A percentile compares a stretch with the other conserved stretches of the same genome.
Evolutionary conservation across 805 yeast species (phyloP).

Genomic region (Wickerhamomyces mucosus): DNA sequence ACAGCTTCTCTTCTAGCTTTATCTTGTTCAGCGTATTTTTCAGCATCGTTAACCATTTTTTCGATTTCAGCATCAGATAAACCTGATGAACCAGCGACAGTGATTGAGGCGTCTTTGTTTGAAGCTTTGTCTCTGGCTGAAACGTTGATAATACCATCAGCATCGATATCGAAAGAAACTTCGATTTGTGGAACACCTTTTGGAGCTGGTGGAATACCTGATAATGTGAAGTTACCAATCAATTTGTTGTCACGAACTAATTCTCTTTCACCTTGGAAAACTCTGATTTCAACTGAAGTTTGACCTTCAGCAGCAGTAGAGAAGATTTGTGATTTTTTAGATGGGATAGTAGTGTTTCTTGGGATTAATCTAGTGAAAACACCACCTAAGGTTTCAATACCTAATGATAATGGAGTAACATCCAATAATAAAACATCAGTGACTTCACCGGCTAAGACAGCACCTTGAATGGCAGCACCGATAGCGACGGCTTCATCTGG

Average conservation of each 20-base stretch:
- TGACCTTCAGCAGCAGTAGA: conserved; percentile 81
- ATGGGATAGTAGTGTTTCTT: conserved; percentile 68
- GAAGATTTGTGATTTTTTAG: conserved; percentile 61
- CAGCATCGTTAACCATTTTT: conserved; percentile 52
- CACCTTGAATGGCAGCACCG: conserved; percentile 89
- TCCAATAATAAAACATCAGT: conserved; percentile 71
- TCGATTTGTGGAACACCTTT: conserved; percentile 76
- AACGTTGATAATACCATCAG: conserved; percentile 77
- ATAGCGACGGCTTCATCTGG: conserved; percentile 88
- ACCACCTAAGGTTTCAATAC: conserved; percentile 78
- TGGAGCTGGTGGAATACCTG: conserved; percentile 68
- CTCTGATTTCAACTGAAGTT: conserved; percentile 73
- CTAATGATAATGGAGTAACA: conserved; percentile 73
- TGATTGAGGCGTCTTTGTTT: conserved; percentile 67
- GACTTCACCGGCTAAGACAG: conserved; percentile 74
- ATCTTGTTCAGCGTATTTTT: conserved; percentile 48
- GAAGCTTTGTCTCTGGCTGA: conserved; percentile 78
- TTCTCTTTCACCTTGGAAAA: conserved; percentile 76
- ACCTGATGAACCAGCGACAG: conserved; percentile 53
- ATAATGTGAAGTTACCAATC: conserved; percentile 66
- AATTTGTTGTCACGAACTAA: conserved; percentile 70
- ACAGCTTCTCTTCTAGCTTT: conserved; percentile 46
- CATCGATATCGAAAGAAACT: conserved; percentile 72
- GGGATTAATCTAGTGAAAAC: conserved; percentile 70
- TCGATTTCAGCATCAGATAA: conserved; percentile 55